These are phyloP conservation scores for Trichophyton rubrum DNA, from an alignment of 2,329 filamentous ascomycete species.

Conservation along the genomic window DNA sequence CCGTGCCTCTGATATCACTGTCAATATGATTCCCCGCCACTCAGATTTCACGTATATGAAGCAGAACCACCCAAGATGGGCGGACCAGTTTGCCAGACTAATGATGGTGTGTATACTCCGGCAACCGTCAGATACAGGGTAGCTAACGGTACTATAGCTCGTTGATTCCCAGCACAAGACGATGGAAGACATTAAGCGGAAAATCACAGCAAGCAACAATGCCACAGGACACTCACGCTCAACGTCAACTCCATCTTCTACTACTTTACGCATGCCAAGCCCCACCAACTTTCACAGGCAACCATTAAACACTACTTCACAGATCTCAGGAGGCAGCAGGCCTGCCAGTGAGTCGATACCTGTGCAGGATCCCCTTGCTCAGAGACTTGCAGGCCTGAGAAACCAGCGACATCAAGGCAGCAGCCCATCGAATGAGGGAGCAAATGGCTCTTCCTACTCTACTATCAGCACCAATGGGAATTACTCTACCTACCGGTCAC, in stretches of 20 bases:
- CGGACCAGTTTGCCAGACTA: constrained; percentile 40
- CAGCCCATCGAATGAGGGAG: neutral
- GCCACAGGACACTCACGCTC: constrained; percentile 16
- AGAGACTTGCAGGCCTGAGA: constrained; percentile 32
- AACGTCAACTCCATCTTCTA: neutral
- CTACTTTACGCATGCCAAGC: constrained; percentile 26
- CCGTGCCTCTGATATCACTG: constrained; percentile 63
- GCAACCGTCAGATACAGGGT: neutral
- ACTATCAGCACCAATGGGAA: constrained; percentile 9
- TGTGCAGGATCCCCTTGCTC: constrained; percentile 27
- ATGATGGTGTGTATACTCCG: constrained; percentile 43
- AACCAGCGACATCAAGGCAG: constrained; percentile 14
- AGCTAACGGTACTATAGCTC: constrained; percentile 8
- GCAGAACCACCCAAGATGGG: constrained; percentile 38
- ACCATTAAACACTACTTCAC: neutral
- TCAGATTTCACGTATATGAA: constrained; percentile 58
- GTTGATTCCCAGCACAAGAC: constrained; percentile 28
- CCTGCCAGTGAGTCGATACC: constrained; percentile 1
- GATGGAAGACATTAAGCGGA: constrained; percentile 31
- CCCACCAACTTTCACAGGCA: constrained; percentile 27
- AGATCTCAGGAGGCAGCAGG: neutral
- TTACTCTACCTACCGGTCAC: constrained; percentile 14
- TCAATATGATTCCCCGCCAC: constrained; percentile 64
- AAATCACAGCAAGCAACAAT: constrained; percentile 29
- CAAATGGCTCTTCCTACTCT: neutral